Evolutionary conservation across 495 filamentous ascomycete genomes (phyloP).

Genomic region (Rostrohypoxylon terebratum): DNA sequence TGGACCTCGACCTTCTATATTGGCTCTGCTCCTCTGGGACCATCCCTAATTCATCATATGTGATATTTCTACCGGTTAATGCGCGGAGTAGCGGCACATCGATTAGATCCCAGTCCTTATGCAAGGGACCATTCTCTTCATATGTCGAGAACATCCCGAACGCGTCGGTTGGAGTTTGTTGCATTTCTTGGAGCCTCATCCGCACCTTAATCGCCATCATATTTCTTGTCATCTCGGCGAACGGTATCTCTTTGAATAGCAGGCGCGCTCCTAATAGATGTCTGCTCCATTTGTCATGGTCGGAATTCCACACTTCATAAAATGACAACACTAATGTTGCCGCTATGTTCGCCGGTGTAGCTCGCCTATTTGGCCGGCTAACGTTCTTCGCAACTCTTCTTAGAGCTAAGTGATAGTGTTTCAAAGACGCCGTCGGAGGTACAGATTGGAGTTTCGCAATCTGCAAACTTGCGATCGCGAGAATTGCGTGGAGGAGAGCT

Average conservation of each 20-base stretch:
- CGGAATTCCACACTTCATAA: constrained; percentile 94
- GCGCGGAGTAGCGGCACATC: constrained; percentile 54
- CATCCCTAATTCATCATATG: constrained; percentile 52
- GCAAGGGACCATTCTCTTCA: constrained; percentile 42
- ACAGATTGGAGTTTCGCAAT: constrained; percentile 83
- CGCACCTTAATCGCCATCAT: constrained; percentile 70
- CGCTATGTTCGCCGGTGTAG: constrained; percentile 83
- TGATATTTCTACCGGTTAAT: constrained; percentile 53
- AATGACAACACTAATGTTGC: constrained; percentile 89
- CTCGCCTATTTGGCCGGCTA: constrained; percentile 74
- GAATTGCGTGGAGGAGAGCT: constrained; percentile 88
- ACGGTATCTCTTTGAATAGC: constrained; percentile 85
- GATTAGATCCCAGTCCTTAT: constrained; percentile 50
- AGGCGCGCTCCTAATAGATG: constrained; percentile 88
- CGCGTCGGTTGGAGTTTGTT: constrained; percentile 39
- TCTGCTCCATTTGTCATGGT: constrained; percentile 95
- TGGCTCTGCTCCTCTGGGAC: constrained; percentile 44
- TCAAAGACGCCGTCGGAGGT: constrained; percentile 80
- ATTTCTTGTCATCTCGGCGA: constrained; percentile 71
- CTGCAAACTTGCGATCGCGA: constrained; percentile 88
- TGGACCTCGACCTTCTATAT: constrained; percentile 41
- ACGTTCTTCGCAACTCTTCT: constrained; percentile 81
- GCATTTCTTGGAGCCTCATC: constrained; percentile 49
- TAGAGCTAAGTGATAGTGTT: constrained; percentile 91
- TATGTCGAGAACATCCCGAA: constrained; percentile 43